A percentile compares a stretch with the other conserved stretches of the same genome.
Evolutionary conservation across 169 alveolate genomes (phyloP).

Genomic region (Cystoisospora suis): DNA sequence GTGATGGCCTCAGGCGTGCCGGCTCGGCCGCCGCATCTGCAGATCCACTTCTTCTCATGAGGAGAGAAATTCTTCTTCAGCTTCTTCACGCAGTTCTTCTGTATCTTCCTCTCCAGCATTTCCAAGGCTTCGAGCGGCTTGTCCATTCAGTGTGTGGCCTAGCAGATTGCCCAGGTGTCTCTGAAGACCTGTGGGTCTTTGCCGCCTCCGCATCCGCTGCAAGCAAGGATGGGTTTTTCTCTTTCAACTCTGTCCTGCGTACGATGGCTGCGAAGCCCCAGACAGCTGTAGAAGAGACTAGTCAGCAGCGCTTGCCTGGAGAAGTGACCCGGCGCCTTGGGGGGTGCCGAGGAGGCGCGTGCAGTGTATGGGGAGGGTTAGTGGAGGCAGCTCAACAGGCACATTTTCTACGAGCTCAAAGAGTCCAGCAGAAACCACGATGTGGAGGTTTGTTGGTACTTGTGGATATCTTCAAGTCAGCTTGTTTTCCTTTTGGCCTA

Average conservation of each 20-base stretch:
- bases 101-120: constrained; percentile 33
- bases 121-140: constrained; percentile 56
- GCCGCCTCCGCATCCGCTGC: neutral
- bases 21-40: constrained; percentile 55
- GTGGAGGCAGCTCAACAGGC: no score
- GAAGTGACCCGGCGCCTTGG: no score
- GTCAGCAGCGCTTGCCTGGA: no score
- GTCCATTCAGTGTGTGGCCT: neutral
- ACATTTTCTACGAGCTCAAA: no score
- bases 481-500: constrained; percentile 47
- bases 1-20: constrained; percentile 49
- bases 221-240: no score
- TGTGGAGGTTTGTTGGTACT: neutral
- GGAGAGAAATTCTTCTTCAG: constrained; percentile 48
- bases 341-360: no score
- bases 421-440: constrained; percentile 12
- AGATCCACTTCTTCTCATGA: constrained; percentile 47
- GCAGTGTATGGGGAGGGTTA: no score
- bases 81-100: constrained; percentile 37
- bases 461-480: neutral
- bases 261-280: no score
- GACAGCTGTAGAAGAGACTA: no score
- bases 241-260: no score
- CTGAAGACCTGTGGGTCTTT: constrained; percentile 17
- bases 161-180: neutral